Evolutionary conservation across 2,329 filamentous ascomycete species (phyloP), one percentile per base, ranked within the genome.

Genomic region (Fusarium domesticum): DNA sequence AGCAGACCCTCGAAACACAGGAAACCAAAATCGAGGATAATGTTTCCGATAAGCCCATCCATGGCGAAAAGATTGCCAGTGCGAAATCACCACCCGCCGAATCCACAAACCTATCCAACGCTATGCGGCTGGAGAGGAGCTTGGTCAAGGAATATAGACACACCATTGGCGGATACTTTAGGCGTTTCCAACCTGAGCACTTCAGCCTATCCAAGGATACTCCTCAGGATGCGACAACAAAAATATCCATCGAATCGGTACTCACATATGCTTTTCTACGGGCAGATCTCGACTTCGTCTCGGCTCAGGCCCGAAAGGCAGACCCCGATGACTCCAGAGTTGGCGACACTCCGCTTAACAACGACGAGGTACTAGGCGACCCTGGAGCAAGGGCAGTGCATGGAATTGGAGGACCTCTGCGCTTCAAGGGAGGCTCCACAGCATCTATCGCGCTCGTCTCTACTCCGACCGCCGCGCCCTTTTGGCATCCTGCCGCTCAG

Each of bases 371-470:
- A 35, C 77, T 96, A 4, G 88, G 89, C 23, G 67, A 68, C 4
- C 77, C 78, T 1, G 66, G 71, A 5, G 73, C 76, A 2, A 78
- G 78, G 12, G 81, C 73, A 2, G 75, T 72, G 25, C 76, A 77
- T 59, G 73, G 68, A 20, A 92, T 95, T 50, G 89, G 89, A 19
- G 88, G 88, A 7, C 69, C 76, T 3, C 82, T 76, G 19, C 85
- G 89, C 47, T 97, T 97, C 74, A 88, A 91, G 62, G 93, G 93
- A 48, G 93, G 93, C 45, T 96, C 90, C 41, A 98, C 93, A 2
- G 91, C 89, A 33, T 95, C 89, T 15, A 74, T 96, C 15, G 91
- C 85, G 1, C 77, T 98, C 61, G 89, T 98, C 43, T 95, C 90
- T 1, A 97, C 93, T 0, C 90, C 92, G 0, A 95, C 89, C 0